Base-by-base conservation (phyloP, 176 grass and related monocot species). In the Poa pratensis region DNA sequence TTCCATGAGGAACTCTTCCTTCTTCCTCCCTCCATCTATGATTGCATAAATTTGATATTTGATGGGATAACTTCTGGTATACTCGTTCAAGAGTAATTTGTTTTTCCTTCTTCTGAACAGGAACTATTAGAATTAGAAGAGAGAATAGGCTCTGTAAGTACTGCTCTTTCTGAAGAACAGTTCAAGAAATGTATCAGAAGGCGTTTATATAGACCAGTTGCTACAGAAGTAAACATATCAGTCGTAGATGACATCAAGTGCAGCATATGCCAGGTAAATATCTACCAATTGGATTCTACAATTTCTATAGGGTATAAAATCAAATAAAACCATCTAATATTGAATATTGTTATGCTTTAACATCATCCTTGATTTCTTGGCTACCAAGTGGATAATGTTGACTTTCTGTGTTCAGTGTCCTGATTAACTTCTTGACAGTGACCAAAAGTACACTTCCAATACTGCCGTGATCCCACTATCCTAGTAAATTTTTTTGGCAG, bases 201-300 rank as follows among this genome's bases (percentile, higher is more conserved):
- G 92, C 86, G 63, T 71, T 76, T 65, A 80, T 91, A 90, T 83
- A 72, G 53, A 46, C 78, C 37, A 62, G 68, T 86, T 12, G 71
- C 54, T 59, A 19, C 69, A 19, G 73, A 42, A 83, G 69, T 60
- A 40, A 85, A 55, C 15, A 57, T 39, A 58, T 70, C 42, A 43
- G 28, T 45, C 16, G 30, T 82, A 52, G 92, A 86, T 84, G 90
- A 91, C 52, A 85, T 71, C 35, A 97, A 93, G 88, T 97, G 95
- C 86, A 91, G 87, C 85, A 90, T 97, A 82, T 97, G 95, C 43
- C 92, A 93, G 95, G 95, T 94, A 94, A 69, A 8, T 84, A 50
- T 42, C n/a, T 83, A 10, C 71, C 52, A 43, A 51, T 58, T n/a
- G 62, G 49, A 24, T 19, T 14, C 7, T 73, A 43, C 52, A 51